Percentiles rank a stretch among this genome's conserved stretches.
Evolutionary conservation across 306 rosid species (phyloP).

Genomic region (Fagus sylvatica): DNA sequence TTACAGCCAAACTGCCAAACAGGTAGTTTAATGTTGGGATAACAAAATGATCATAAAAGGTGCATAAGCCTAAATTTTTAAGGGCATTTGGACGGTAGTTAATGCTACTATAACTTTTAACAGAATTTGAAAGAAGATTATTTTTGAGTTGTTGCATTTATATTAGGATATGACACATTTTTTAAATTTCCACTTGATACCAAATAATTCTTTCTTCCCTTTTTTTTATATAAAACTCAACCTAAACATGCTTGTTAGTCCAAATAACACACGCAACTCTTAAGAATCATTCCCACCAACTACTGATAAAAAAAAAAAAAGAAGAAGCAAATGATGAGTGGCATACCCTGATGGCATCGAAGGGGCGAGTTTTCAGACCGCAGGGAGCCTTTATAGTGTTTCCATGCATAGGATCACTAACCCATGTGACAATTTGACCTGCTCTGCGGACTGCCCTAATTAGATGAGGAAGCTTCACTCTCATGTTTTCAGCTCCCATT

Average conservation of each 20-base stretch:
- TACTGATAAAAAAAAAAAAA: neutral
- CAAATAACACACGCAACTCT: neutral
- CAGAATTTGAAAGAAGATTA: neutral
- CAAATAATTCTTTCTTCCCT: too few species aligned
- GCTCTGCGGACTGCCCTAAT: constrained; percentile 90
- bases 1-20: neutral
- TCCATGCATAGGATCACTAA: constrained; percentile 99
- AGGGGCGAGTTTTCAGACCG: constrained; percentile 98
- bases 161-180: neutral
- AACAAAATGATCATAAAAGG: neutral
- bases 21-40: neutral
- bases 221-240: neutral
- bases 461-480: constrained; percentile 97
- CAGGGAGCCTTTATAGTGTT: constrained; percentile 99
- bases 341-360: constrained; percentile 87
- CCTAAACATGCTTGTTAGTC: neutral
- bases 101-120: neutral
- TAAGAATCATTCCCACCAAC: neutral
- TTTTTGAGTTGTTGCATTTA: neutral
- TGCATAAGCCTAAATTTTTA: neutral
- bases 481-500: constrained; percentile 99
- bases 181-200: too few species aligned
- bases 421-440: constrained; percentile 97
- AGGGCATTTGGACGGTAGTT: neutral
- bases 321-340: constrained; percentile 11